phyloP scores from a whole-genome alignment of 805 yeast genomes.

The Priceomyces medius region DNA sequence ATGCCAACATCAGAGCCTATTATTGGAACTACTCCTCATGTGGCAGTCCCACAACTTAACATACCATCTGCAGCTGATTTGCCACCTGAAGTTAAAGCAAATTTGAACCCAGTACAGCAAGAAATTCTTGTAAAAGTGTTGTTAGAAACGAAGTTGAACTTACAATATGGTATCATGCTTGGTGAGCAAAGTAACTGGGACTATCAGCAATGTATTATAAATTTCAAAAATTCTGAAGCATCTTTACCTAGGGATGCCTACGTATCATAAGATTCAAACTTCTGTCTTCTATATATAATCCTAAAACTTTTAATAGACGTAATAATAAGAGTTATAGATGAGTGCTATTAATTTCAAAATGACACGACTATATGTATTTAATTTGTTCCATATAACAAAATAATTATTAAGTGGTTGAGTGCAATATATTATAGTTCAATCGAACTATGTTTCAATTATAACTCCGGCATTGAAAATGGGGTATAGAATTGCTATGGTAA shows the following conservation, averaged over 20 bases:
- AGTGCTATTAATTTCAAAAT: too few species aligned
- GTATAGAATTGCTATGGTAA: slow-evolving; percentile 65
- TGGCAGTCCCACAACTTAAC: slow-evolving; percentile 12
- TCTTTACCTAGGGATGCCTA: slow-evolving; percentile 46
- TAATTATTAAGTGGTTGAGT: too few species aligned
- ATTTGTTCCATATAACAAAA: too few species aligned
- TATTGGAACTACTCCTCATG: slow-evolving; percentile 12
- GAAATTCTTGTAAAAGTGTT: slow-evolving; percentile 64
- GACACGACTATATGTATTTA: not conserved
- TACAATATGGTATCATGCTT: slow-evolving; percentile 79
- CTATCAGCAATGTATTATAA: slow-evolving; percentile 62
- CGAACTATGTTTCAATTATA: too few species aligned
- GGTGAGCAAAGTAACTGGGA: slow-evolving; percentile 89
- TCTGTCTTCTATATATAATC: not conserved
- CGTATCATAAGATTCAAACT: slow-evolving; percentile 4
- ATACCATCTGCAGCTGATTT: slow-evolving; percentile 31
- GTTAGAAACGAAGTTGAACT: slow-evolving; percentile 69
- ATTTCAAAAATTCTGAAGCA: slow-evolving; percentile 67
- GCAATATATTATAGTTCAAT: too few species aligned
- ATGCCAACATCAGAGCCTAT: slow-evolving; percentile 11
- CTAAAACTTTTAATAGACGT: slow-evolving; percentile 1
- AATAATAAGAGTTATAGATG: too few species aligned
- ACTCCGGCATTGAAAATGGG: too few species aligned
- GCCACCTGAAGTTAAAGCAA: slow-evolving; percentile 55
- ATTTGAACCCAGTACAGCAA: slow-evolving; percentile 55